Evolutionary conservation across 1,139 yeast species (phyloP).

Genomic region (Yamadazyma mexicana): DNA sequence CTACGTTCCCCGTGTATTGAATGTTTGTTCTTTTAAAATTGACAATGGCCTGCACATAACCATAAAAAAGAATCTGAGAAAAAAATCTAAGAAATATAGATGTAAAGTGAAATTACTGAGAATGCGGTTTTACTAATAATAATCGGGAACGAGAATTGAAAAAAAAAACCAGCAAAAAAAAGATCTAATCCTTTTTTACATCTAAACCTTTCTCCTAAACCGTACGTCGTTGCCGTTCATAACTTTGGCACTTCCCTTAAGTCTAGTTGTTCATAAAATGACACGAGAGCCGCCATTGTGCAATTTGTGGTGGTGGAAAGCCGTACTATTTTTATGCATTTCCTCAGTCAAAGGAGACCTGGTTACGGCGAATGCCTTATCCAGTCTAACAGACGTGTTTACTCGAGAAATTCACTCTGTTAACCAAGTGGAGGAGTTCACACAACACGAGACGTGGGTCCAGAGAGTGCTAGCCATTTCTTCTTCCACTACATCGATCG

Average conservation of each 20-base stretch:
- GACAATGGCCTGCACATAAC: not conserved
- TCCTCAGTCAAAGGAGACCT: not conserved
- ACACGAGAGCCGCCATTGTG: not conserved
- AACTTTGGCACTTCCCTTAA: not conserved
- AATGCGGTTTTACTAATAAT: not conserved
- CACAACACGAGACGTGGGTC: slow-evolving; percentile 13
- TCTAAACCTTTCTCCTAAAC: not conserved
- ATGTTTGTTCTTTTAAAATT: no score
- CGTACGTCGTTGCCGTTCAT: no score
- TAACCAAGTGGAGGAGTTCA: slow-evolving; percentile 18
- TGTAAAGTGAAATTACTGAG: not conserved
- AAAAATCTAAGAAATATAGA: not conserved
- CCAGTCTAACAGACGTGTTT: not conserved
- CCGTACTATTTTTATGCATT: not conserved
- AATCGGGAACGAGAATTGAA: not conserved
- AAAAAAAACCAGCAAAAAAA: slow-evolving; percentile 1
- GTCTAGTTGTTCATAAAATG: not conserved
- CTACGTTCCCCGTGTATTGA: no score
- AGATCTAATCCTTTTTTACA: not conserved
- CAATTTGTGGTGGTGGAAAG: not conserved
- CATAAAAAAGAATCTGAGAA: no score
- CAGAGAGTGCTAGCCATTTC: slow-evolving; percentile 46
- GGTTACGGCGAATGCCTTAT: not conserved
- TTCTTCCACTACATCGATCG: slow-evolving; percentile 57
- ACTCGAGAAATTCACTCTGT: not conserved